These are phyloP conservation scores for Protomyces arabidopsidicola DNA, from an alignment of 1,139 yeast genomes.

Conservation along the genomic window DNA sequence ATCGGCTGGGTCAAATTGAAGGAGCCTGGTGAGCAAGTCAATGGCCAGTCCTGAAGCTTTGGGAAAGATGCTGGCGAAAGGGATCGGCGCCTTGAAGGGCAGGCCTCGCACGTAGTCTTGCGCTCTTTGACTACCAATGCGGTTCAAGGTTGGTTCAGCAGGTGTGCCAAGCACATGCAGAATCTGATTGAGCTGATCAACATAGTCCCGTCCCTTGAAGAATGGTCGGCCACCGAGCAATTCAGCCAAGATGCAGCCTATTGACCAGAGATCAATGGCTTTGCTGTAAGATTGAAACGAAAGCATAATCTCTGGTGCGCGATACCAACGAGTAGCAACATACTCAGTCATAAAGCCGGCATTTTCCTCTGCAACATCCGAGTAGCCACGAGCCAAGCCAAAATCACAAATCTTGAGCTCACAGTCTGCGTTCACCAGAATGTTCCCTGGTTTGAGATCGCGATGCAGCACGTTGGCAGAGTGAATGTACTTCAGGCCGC, in stretches of 20 bases:
- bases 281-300: constrained; percentile 89
- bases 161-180: constrained; percentile 87
- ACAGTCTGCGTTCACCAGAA: constrained; percentile 91
- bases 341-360: constrained; percentile 92
- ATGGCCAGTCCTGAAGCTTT: constrained; percentile 79
- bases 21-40: constrained; percentile 74
- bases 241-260: constrained; percentile 94
- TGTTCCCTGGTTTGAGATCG: constrained; percentile 89
- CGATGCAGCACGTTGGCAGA: constrained; percentile 93
- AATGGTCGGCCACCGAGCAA: constrained; percentile 86
- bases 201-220: constrained; percentile 91
- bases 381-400: constrained; percentile 93
- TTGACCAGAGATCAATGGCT: constrained; percentile 96
- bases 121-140: constrained; percentile 75
- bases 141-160: constrained; percentile 68
- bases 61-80: constrained; percentile 70
- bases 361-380: constrained; percentile 75
- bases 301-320: constrained; percentile 97
- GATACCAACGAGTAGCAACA: constrained; percentile 96
- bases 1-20: constrained; percentile 79
- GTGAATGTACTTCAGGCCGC: constrained; percentile 91
- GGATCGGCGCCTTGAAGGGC: constrained; percentile 76
- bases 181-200: constrained; percentile 88
- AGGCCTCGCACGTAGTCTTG: constrained; percentile 85
- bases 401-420: constrained; percentile 94